Evolutionary conservation across 768 basidiomycete species (phyloP).

Genomic region (Wakefieldia striispora): DNA sequence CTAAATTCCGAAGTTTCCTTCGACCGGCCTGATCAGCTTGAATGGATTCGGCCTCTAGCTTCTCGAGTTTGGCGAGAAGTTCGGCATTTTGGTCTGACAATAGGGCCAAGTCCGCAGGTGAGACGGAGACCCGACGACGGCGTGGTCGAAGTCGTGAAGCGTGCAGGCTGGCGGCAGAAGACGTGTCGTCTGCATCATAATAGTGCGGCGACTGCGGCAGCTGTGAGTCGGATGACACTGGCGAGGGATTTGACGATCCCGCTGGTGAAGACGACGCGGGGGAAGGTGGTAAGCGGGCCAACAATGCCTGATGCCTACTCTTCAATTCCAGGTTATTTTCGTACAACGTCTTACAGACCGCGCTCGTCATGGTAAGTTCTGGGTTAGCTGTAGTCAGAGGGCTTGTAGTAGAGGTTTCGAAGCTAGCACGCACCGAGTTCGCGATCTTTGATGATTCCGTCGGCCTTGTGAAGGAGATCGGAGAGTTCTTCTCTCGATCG

Average conservation of each 20-base stretch:
- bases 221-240: constrained; percentile 26
- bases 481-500: constrained; percentile 73
- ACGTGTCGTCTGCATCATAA: constrained; percentile 28
- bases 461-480: constrained; percentile 67
- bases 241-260: constrained; percentile 20
- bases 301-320: constrained; percentile 67
- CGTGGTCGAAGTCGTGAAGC: constrained; percentile 27
- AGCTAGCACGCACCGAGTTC: constrained; percentile 58
- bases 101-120: constrained; percentile 63
- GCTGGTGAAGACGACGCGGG: constrained; percentile 36
- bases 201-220: constrained; percentile 34
- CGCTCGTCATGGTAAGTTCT: constrained; percentile 68
- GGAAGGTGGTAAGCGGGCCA: constrained; percentile 58
- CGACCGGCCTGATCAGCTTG: constrained; percentile 67
- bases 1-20: constrained; percentile 65
- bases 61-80: constrained; percentile 70
- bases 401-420: background rate
- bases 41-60: constrained; percentile 67
- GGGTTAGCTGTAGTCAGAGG: constrained; percentile 21
- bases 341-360: constrained; percentile 66
- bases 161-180: constrained; percentile 15
- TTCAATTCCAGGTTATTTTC: constrained; percentile 68
- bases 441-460: constrained; percentile 70
- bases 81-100: constrained; percentile 85
- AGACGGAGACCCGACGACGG: constrained; percentile 53